These are phyloP conservation scores for Xylaria sp. DNA, from an alignment of 2,329 filamentous ascomycete genomes.

Conservation along the genomic window DNA sequence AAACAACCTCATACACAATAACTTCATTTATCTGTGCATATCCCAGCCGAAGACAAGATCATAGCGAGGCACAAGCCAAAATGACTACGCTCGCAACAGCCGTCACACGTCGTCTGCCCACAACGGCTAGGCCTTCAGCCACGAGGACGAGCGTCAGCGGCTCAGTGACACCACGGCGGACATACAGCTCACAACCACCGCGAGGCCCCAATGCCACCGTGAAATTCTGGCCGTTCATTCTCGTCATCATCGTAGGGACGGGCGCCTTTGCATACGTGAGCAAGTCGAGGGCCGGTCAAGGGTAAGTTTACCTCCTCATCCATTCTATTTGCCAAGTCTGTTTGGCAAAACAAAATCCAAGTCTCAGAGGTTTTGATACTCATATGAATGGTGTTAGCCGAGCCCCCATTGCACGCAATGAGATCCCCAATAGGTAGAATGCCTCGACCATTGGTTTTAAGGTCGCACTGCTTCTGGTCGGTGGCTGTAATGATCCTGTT, in stretches of 20 bases:
- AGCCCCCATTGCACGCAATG: constrained; percentile 37
- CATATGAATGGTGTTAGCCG: constrained; percentile 29
- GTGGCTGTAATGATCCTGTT: background rate
- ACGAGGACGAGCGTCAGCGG: constrained; percentile 12
- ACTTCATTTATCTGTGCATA: background rate
- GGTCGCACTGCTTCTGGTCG: background rate
- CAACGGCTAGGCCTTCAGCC: constrained; percentile 5
- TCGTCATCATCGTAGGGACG: constrained; percentile 59
- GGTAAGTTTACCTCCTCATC: constrained; percentile 52
- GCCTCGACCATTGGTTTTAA: background rate
- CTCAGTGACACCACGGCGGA: constrained; percentile 19
- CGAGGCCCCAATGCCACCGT: constrained; percentile 51
- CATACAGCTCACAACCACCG: constrained; percentile 58
- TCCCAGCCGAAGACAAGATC: background rate
- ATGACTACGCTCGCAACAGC: constrained; percentile 11
- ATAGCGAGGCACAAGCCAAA: background rate
- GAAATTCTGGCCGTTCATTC: constrained; percentile 69
- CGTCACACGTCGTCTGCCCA: constrained; percentile 2
- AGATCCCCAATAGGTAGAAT: constrained; percentile 35
- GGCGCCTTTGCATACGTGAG: constrained; percentile 62
- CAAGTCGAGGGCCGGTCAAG: constrained; percentile 60
- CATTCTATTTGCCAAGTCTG: background rate
- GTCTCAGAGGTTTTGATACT: constrained; percentile 13
- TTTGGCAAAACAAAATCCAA: background rate
- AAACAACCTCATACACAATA: too few species aligned